These are phyloP conservation scores for Claviceps sp. DNA, from an alignment of 2,329 filamentous ascomycete species.

Conservation along the genomic window DNA sequence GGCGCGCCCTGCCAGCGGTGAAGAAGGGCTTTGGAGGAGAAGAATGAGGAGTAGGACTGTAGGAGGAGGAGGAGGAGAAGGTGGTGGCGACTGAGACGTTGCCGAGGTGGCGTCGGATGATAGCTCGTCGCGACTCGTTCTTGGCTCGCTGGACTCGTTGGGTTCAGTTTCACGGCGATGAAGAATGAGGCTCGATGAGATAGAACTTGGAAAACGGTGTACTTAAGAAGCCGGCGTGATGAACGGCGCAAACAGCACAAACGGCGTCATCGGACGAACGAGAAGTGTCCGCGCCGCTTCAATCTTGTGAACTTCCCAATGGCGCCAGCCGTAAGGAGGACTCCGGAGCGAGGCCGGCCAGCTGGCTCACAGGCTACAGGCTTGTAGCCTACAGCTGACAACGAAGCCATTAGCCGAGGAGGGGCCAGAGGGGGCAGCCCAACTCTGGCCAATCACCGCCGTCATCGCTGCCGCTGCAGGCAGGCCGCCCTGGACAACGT, in stretches of 20 bases:
- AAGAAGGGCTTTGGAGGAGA: neutral
- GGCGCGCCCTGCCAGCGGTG: too few species aligned
- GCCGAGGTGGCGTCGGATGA: neutral
- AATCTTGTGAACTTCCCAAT: neutral
- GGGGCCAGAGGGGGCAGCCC: too few species aligned
- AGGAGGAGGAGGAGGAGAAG: neutral
- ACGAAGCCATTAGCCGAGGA: neutral
- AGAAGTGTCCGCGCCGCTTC: slow-evolving; percentile 1
- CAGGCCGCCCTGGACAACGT: too few species aligned
- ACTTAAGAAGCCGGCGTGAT: neutral
- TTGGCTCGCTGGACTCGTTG: neutral
- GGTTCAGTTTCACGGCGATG: neutral
- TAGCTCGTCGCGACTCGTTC: too few species aligned
- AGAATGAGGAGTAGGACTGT: too few species aligned
- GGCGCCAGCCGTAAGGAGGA: neutral
- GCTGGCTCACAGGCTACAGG: neutral
- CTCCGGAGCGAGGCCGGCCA: neutral
- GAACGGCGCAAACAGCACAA: neutral
- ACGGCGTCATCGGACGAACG: slow-evolving; percentile 1
- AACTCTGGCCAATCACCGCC: too few species aligned
- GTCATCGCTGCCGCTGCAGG: too few species aligned
- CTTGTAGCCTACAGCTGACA: neutral
- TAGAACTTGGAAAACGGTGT: neutral
- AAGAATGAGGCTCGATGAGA: neutral
- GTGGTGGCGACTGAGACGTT: neutral